Evolutionary conservation across 257 asterid species (phyloP).

Genomic region (Ilex aquifolium): DNA sequence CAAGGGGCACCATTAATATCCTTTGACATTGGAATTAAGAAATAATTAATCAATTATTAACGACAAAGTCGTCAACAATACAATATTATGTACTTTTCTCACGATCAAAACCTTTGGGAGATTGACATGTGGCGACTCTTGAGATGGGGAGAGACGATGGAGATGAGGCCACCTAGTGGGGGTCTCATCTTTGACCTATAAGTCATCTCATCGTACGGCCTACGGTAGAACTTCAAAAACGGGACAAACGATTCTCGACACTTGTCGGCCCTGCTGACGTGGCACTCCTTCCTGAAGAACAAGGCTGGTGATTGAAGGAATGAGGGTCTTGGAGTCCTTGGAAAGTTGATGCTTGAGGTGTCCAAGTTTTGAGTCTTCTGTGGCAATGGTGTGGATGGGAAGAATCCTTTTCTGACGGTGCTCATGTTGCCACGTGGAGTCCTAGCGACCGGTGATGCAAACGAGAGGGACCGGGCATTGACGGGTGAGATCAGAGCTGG

Average conservation of each 20-base stretch:
- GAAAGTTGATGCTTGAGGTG: conserved; percentile 39
- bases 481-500: conserved; percentile 68
- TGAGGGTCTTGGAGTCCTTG: conserved; percentile 74
- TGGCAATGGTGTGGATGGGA: conserved; percentile 96
- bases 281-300: conserved; percentile 22
- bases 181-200: neutral
- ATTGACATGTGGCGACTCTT: neutral
- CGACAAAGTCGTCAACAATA: no score
- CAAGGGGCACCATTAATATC: no score
- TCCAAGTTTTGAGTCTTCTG: conserved; percentile 60
- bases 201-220: neutral
- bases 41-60: no score
- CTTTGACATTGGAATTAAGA: no score
- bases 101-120: neutral
- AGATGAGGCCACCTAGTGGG: neutral
- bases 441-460: conserved; percentile 77
- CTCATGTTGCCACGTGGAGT: conserved; percentile 37
- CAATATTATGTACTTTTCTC: no score
- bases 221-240: no score
- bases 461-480: conserved; percentile 75
- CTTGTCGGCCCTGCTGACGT: neutral
- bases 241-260: neutral
- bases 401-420: conserved; percentile 40
- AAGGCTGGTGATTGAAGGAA: conserved; percentile 78
- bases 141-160: neutral